These are phyloP conservation scores for Leccinum pallidistipes DNA, from an alignment of 1,284 basidiomycete genomes.

Conservation along the genomic window DNA sequence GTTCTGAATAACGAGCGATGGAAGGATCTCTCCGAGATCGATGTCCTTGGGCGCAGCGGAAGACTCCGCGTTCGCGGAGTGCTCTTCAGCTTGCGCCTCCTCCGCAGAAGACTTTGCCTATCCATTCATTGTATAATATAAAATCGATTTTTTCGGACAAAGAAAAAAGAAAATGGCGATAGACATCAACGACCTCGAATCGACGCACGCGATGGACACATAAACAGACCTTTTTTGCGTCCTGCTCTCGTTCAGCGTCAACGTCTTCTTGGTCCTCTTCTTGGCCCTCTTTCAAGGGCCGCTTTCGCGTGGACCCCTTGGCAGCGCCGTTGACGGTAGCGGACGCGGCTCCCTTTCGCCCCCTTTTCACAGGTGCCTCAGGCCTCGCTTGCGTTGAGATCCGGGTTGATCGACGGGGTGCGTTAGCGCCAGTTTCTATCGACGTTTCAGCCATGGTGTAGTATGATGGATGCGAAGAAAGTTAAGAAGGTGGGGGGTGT, in stretches of 20 bases:
- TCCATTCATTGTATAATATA: not conserved
- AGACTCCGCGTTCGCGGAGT: slow-evolving; percentile 3
- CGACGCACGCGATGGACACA: not conserved
- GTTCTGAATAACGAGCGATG: slow-evolving; percentile 74
- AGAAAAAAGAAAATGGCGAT: not conserved
- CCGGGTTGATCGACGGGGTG: slow-evolving; percentile 48
- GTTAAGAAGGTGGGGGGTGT: not conserved
- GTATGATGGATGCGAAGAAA: not conserved
- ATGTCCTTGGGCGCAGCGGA: slow-evolving; percentile 36
- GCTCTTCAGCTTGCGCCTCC: slow-evolving; percentile 12
- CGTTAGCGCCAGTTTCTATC: slow-evolving; percentile 16
- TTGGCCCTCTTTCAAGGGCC: slow-evolving; percentile 24
- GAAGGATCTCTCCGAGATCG: slow-evolving; percentile 77
- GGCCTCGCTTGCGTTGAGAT: slow-evolving; percentile 44
- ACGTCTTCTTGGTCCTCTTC: slow-evolving; percentile 19
- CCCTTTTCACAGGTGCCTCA: slow-evolving; percentile 29
- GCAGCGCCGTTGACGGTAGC: slow-evolving; percentile 2
- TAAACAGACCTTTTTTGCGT: slow-evolving; percentile 26
- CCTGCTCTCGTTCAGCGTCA: slow-evolving; percentile 20
- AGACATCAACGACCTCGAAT: not conserved
- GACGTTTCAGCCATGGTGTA: slow-evolving; percentile 19
- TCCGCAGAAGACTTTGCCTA: slow-evolving; percentile 25
- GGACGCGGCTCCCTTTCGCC: slow-evolving; percentile 36
- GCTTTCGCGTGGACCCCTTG: slow-evolving; percentile 28
- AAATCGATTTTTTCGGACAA: not conserved